Conservation (phyloP, 352 stramenopile genomes). For the Ophiocytium majus region DNA sequence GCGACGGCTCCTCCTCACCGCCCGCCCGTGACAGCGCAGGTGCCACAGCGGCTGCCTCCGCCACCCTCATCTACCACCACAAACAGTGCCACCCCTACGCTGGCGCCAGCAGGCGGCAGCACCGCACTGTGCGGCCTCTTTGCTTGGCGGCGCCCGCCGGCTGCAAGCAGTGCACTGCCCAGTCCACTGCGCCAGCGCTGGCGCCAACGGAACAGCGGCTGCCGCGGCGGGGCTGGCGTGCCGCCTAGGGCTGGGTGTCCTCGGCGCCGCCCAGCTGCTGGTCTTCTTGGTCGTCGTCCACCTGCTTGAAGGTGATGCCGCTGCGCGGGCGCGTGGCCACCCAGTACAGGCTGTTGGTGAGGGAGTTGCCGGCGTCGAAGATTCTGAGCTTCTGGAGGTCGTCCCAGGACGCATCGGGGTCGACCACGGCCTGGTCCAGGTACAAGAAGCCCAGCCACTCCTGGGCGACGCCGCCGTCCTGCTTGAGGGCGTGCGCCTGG, state of each 20-base stretch:
- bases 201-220: neutral
- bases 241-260: neutral
- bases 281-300: neutral
- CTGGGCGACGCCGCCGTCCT: conserved; percentile 60
- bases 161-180: too few relatives aligned
- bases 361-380: conserved; percentile 78
- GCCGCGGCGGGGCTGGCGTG: neutral
- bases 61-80: too few relatives aligned
- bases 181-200: too few relatives aligned
- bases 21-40: too few relatives aligned
- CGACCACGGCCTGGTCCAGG: conserved; percentile 74
- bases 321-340: conserved; percentile 67
- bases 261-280: neutral
- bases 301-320: too few relatives aligned
- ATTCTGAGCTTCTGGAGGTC: conserved; percentile 64
- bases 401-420: conserved; percentile 68
- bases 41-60: too few relatives aligned
- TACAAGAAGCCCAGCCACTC: conserved; percentile 75
- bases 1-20: too few relatives aligned
- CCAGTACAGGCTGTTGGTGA: conserved; percentile 80
- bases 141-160: too few relatives aligned
- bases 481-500: neutral
- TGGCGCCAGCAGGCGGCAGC: too few relatives aligned
- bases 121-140: too few relatives aligned
- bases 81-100: too few relatives aligned